Base-by-base conservation (phyloP, 148 eudicot species). In the Chenopodium formosanum region DNA sequence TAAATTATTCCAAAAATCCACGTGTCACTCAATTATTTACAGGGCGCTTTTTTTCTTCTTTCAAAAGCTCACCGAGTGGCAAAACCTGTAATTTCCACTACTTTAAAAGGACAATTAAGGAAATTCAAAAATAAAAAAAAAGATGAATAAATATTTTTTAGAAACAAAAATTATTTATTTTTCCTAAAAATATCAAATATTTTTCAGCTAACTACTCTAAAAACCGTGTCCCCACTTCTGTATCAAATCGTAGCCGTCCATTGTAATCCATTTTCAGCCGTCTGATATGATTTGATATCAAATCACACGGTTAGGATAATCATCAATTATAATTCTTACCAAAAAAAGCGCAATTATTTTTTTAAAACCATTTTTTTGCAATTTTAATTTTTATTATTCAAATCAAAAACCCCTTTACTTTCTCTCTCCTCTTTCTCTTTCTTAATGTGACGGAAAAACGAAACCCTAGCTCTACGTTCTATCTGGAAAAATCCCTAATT, bases 401-500 rank as follows among this genome's bases (percentile, higher is more conserved):
- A 86, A 84, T 74, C 82, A 74, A 74, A 79, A 78, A 72, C 78
- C 31, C 84, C 80, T 73, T 34, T 48, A 76, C 80, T 60, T 19
- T 74, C 34, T 66, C 83, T 66, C 73, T 64, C 65, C 25, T 48
- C 80, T 60, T 19, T 74, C 50, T 66, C 83, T 66, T 64, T 64
- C 65, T 1, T 37, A 14, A 40, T 78, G 81, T 77, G 85, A 71
- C 84, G 74, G 71, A 44, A 37, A 73, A 74, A 79, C 83, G 87
- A 86, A 90, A 86, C 90, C 92, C 92, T 90, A 90, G 86, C 82
- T 80, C 46, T 82, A 69, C 74, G 78, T 80, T 70, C 27, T 76
- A 60, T 67, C 82, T 78, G 79, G 84, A 78, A 75, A 83, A 74
- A 76, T 69, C 81, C 75, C 73, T 78, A 84, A 86, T 86, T 86